A percentile compares a stretch with the other conserved stretches of the same genome.
Evolutionary conservation across 2,329 filamentous ascomycete species (phyloP).

Genomic region (Trichophyton simii): DNA sequence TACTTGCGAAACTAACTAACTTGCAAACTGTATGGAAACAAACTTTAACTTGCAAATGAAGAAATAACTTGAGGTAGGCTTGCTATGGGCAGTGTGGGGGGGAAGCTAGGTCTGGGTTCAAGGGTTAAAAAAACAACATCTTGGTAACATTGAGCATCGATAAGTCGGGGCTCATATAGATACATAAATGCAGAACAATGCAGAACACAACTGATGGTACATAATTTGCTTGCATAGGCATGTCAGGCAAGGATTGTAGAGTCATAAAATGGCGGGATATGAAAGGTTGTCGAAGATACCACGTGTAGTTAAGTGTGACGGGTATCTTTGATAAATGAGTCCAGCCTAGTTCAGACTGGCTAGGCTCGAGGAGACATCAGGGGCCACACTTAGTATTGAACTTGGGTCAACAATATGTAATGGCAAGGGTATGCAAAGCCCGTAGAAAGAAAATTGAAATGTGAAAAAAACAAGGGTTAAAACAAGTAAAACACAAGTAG

Average conservation of each 20-base stretch:
- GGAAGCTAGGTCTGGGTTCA: conserved; percentile 1
- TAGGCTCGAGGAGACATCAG: background rate
- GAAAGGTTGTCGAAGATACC: background rate
- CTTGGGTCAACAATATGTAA: background rate
- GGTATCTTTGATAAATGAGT: background rate
- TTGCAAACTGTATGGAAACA: background rate
- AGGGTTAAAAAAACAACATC: conserved; percentile 4
- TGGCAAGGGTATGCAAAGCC: background rate
- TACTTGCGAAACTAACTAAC: background rate
- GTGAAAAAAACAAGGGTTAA: background rate
- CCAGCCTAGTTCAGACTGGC: background rate
- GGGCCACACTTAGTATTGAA: background rate
- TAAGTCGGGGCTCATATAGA: conserved; percentile 6
- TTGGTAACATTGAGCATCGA: background rate
- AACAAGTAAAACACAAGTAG: background rate
- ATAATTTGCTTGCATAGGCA: conserved; percentile 4
- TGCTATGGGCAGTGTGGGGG: background rate
- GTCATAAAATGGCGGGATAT: conserved; percentile 1
- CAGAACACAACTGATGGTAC: conserved; percentile 7
- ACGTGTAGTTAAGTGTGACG: background rate
- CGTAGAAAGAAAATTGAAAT: no score
- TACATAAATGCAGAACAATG: conserved; percentile 9
- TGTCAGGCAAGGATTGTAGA: conserved; percentile 1
- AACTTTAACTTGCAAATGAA: background rate
- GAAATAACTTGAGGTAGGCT: background rate